Base-by-base conservation (phyloP, 2,329 filamentous ascomycete species). In the Incumbomyces lentus region DNA sequence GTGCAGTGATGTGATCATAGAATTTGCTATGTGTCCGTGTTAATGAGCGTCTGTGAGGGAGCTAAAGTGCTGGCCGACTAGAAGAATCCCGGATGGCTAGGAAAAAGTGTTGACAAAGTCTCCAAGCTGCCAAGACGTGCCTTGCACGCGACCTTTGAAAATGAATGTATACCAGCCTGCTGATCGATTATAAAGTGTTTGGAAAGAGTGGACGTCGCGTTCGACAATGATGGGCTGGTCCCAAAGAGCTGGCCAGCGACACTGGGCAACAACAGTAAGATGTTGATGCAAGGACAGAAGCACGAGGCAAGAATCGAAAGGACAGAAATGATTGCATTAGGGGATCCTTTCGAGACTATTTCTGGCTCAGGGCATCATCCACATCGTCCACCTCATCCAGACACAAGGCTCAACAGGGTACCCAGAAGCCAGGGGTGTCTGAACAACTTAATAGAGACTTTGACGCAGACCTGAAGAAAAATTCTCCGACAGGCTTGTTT, bases 201-300 rank as follows among this genome's bases (percentile, higher is more conserved):
- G 31, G 19, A 44, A 35, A 4, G 40, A 44, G 32, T 31, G 40
- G 30, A 44, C 40, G 40, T 22, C 40, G 40, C 12, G 14, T 31
- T 44, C 31, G 29, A 44, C 40, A 36, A 32, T 36, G 30, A 44
- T 33, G 16, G 19, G 7, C 16, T 26, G 16, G 4, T 16, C 5
- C 13, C 12, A 38, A 38, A 4, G 35, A 38, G 35, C 35, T 12
- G 16, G 16, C 13, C 16, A 13, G 16, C n/a, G 36, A 12, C 12
- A 6, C 7, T 8, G 36, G 36, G 7, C 14, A 16, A 18, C 16
- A 19, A 19, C 16, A 5, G 13, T 7, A 18, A 19, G 22, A 40
- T 18, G 38, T 29, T 40, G 38, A 14, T 22, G 33, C 33, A 17
- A 35, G 16, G 13, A 12, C 33, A 16, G 13, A 19, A 18, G 6